These are phyloP conservation scores for baker's yeast (Saccharomyces cerevisiae) DNA, from an alignment of 805 yeast genomes.

Conservation along the genomic window DNA sequence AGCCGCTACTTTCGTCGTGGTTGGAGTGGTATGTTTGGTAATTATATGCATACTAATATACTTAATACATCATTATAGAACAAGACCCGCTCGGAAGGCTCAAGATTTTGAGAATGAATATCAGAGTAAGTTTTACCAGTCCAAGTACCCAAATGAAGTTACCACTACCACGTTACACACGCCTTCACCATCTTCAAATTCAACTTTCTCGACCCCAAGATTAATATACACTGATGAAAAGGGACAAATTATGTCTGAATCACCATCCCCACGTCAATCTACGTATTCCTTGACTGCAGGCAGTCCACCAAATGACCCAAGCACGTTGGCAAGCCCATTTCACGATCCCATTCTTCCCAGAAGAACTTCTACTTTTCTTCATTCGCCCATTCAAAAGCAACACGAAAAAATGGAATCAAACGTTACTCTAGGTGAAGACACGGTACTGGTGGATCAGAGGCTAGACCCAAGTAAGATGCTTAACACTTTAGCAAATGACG, in stretches of 20 bases:
- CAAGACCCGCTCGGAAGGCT: constrained; percentile 8
- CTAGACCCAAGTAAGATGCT: constrained; percentile 25
- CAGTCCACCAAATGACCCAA: not conserved
- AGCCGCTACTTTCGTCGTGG: constrained; percentile 77
- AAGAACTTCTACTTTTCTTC: constrained; percentile 5
- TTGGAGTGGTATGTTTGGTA: constrained; percentile 45
- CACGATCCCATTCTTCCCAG: not conserved
- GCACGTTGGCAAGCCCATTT: not conserved
- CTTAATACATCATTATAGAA: constrained; percentile 6
- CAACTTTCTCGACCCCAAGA: constrained; percentile 7
- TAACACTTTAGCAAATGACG: constrained; percentile 3
- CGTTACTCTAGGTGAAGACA: constrained; percentile 9
- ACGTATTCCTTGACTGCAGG: constrained; percentile 3
- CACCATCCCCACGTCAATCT: not conserved
- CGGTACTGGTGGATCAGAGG: constrained; percentile 34
- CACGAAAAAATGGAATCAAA: not conserved
- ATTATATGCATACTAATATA: not conserved
- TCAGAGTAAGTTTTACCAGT: not conserved
- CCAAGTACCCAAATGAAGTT: not conserved
- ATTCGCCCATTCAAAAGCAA: constrained; percentile 18
- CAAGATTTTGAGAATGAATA: constrained; percentile 22
- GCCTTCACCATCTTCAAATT: constrained; percentile 3
- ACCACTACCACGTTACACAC: constrained; percentile 6
- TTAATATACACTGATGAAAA: constrained; percentile 19
- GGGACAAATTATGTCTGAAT: constrained; percentile 11